These are phyloP conservation scores for Oryza meyeriana DNA, from an alignment of 176 grass and related monocot species.

Conservation along the genomic window DNA sequence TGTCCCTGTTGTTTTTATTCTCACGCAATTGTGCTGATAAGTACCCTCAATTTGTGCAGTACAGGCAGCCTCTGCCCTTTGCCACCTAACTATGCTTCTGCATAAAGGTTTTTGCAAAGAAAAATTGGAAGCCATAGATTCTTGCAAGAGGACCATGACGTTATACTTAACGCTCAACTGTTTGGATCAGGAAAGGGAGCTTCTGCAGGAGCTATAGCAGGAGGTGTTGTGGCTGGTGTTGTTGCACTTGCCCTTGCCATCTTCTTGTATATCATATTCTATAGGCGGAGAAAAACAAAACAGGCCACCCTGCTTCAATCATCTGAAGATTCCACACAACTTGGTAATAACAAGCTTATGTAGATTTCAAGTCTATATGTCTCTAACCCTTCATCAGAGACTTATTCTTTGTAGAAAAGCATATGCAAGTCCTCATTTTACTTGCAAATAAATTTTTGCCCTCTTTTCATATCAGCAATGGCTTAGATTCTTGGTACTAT, in stretches of 20 bases:
- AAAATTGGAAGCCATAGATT: conserved; percentile 2
- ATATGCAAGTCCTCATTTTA: conserved; percentile 2
- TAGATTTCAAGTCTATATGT: not conserved
- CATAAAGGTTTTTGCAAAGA: conserved; percentile 23
- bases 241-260: conserved; percentile 37
- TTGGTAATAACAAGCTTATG: conserved; percentile 31
- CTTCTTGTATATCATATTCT: conserved; percentile 36
- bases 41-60: conserved; percentile 55
- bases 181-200: conserved; percentile 25
- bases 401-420: conserved; percentile 3
- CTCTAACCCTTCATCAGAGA: not conserved
- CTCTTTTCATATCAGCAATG: not conserved
- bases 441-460: not conserved
- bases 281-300: conserved; percentile 67
- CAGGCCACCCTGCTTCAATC: conserved; percentile 40
- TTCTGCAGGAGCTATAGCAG: conserved; percentile 58
- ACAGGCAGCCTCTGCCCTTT: conserved; percentile 51
- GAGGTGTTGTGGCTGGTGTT: conserved; percentile 53
- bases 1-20: conserved; percentile 13
- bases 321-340: conserved; percentile 55
- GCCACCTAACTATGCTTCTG: conserved; percentile 32
- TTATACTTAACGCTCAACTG: conserved; percentile 16
- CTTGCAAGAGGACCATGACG: conserved; percentile 22
- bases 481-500: not conserved
- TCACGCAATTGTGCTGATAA: conserved; percentile 17